Evolutionary conservation across 768 basidiomycete genomes (phyloP).

Genomic region (Termitomyces sp.): DNA sequence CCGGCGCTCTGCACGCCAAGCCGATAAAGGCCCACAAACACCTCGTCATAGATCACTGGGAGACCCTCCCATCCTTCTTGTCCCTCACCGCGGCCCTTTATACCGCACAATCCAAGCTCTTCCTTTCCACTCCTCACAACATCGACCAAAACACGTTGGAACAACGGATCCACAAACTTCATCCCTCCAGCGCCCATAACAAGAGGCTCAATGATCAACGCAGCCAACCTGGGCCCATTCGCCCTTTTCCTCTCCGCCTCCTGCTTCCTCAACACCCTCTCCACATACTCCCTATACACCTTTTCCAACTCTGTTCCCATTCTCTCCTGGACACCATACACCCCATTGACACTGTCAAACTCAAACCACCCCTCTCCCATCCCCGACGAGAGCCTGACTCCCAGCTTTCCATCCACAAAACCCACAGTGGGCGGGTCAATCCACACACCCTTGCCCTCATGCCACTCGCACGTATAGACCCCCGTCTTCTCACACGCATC

Average conservation of each 20-base stretch:
- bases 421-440: conserved; percentile 83
- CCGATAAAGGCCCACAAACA: conserved; percentile 91
- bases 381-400: conserved; percentile 52
- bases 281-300: conserved; percentile 61
- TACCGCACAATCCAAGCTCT: conserved; percentile 8
- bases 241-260: conserved; percentile 30
- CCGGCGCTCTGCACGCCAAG: conserved; percentile 67
- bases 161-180: conserved; percentile 96
- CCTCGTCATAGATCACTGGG: conserved; percentile 94
- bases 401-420: conserved; percentile 56
- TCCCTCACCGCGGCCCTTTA: neutral
- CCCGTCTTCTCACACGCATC: conserved; percentile 84
- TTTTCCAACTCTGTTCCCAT: conserved; percentile 58
- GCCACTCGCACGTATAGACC: conserved; percentile 96
- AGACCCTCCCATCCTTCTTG: conserved; percentile 58
- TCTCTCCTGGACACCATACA: conserved; percentile 71
- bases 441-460: conserved; percentile 89
- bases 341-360: conserved; percentile 47
- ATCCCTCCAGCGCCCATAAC: conserved; percentile 96
- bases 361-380: conserved; percentile 18
- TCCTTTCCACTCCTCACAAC: conserved; percentile 48
- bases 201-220: conserved; percentile 86
- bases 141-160: conserved; percentile 86
- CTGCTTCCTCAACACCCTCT: conserved; percentile 45
- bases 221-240: conserved; percentile 47